phyloP scores from a whole-genome alignment of 2,329 filamentous ascomycete genomes.

The Botrytis squamosa region DNA sequence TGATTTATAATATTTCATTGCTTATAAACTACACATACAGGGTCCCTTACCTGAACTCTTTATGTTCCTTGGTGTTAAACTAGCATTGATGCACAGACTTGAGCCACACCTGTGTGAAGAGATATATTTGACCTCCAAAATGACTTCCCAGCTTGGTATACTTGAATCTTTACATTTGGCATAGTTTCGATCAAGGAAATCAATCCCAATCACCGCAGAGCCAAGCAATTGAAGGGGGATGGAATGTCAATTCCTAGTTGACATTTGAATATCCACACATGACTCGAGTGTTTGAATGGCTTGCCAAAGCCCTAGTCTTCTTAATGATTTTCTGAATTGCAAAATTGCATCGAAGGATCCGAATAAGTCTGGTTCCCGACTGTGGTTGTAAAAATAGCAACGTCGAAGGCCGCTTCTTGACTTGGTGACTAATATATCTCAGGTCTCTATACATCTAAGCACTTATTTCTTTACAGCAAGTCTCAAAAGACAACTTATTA shows the following conservation, averaged over 20 bases:
- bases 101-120: constrained; percentile 18
- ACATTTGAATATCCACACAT: background rate
- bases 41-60: background rate
- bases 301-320: background rate
- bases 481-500: constrained; percentile 19
- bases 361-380: background rate
- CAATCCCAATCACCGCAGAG: background rate
- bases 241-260: background rate
- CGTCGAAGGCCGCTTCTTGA: background rate
- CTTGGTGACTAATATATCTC: background rate
- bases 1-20: background rate
- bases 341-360: background rate
- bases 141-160: constrained; percentile 20
- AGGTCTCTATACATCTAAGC: constrained; percentile 30
- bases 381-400: background rate
- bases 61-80: background rate
- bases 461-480: constrained; percentile 25
- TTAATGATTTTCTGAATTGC: background rate
- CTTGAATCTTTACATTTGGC: background rate
- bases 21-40: background rate
- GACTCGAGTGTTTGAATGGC: background rate
- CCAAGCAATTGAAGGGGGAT: no score
- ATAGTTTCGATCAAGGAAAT: background rate
- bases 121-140: constrained; percentile 26
- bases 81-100: constrained; percentile 21